Evolutionary conservation across 768 basidiomycete genomes (phyloP).

Genomic region (Flagelloscypha sp.): DNA sequence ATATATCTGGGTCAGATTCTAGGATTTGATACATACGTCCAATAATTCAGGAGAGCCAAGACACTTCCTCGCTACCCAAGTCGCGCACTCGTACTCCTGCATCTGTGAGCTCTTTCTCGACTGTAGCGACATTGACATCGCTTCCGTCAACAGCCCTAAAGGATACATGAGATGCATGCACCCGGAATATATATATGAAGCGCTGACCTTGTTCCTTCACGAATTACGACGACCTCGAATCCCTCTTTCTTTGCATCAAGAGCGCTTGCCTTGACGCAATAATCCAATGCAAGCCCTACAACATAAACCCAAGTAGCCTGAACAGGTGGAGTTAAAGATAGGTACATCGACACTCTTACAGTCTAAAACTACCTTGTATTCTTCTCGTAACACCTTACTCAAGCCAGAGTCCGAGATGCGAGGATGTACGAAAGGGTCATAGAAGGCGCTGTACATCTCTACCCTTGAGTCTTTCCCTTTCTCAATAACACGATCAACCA

Average conservation of each 20-base stretch:
- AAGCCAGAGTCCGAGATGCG: slow-evolving; percentile 13
- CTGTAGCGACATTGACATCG: too few relatives aligned
- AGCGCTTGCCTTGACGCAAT: slow-evolving; percentile 47
- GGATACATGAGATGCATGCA: too few relatives aligned
- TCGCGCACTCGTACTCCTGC: too few relatives aligned
- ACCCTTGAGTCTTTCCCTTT: slow-evolving; percentile 45
- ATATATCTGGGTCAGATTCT: too few relatives aligned
- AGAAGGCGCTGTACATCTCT: slow-evolving; percentile 65
- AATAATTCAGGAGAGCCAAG: slow-evolving; percentile 69
- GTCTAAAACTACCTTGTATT: too few relatives aligned
- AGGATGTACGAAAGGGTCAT: slow-evolving; percentile 30
- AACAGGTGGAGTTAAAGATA: too few relatives aligned
- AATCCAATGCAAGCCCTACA: slow-evolving; percentile 58
- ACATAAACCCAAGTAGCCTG: slow-evolving; percentile 43
- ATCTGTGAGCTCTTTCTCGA: too few relatives aligned
- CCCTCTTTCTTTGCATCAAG: slow-evolving; percentile 32
- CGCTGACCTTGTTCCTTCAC: slow-evolving; percentile 18
- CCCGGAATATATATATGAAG: too few relatives aligned
- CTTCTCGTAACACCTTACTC: slow-evolving; percentile 16
- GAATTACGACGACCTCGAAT: slow-evolving; percentile 21
- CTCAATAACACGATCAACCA: slow-evolving; percentile 14
- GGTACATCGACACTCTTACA: too few relatives aligned
- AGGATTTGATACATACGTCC: slow-evolving; percentile 70
- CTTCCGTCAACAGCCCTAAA: too few relatives aligned
- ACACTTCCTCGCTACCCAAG: too few relatives aligned